These are phyloP conservation scores for Sporothrix curviconia DNA, from an alignment of 2,329 filamentous ascomycete genomes.

Conservation along the genomic window DNA sequence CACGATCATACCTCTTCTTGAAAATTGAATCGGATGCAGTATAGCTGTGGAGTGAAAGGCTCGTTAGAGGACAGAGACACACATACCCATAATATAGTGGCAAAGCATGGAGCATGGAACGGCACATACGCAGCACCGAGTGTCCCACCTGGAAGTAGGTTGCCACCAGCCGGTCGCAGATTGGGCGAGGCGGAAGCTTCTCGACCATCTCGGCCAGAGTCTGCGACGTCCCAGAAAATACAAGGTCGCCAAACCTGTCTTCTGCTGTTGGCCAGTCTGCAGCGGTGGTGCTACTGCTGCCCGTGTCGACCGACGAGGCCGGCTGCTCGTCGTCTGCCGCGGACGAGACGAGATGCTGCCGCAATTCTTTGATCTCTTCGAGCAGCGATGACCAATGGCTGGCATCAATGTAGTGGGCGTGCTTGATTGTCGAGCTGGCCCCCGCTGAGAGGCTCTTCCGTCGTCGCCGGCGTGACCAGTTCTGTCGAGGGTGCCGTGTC, in stretches of 20 bases:
- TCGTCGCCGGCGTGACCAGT: neutral
- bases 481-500: too few species aligned
- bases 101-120: neutral
- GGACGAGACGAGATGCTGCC: constrained; percentile 24
- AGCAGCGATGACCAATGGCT: constrained; percentile 32
- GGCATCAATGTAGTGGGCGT: constrained; percentile 27
- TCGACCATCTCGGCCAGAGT: neutral
- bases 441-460: neutral
- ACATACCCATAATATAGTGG: too few species aligned
- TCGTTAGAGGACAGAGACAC: too few species aligned
- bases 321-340: neutral
- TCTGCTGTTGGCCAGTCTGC: neutral
- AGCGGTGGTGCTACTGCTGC: neutral
- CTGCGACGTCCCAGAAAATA: neutral
- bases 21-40: constrained; percentile 1
- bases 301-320: neutral
- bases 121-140: neutral
- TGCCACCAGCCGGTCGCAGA: constrained; percentile 6
- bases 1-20: constrained; percentile 6
- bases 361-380: constrained; percentile 29
- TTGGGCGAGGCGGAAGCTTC: neutral
- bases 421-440: constrained; percentile 10
- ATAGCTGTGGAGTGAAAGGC: neutral
- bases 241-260: neutral
- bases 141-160: neutral